Conservation (phyloP, 2,329 filamentous ascomycete species). For the Colletotrichum australisinense region DNA sequence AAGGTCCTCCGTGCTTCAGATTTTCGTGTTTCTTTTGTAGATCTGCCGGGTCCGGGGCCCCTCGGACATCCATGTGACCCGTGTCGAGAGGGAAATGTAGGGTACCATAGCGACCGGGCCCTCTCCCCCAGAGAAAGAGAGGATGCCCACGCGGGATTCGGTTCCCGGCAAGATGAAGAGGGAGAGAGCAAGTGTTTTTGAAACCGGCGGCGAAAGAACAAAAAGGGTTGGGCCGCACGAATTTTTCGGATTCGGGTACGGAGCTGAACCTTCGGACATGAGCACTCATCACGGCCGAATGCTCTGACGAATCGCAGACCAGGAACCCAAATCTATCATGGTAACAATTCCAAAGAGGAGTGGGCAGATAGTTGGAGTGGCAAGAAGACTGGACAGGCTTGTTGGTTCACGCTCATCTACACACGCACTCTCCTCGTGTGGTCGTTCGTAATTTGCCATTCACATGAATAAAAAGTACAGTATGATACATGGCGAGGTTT, state of each 20-base stretch:
- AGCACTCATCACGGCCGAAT: background rate
- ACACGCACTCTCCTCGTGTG: background rate
- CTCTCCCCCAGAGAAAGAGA: background rate
- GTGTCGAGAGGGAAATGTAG: background rate
- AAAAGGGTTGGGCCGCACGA: background rate
- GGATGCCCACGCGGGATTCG: background rate
- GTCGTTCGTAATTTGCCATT: background rate
- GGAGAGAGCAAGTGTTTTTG: background rate
- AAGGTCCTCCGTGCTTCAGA: conserved; percentile 10
- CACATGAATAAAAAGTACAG: background rate
- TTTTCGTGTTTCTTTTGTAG: background rate
- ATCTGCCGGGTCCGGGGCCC: conserved; percentile 1
- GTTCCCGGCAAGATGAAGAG: background rate
- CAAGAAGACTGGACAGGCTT: background rate
- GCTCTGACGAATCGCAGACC: background rate
- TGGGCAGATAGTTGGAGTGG: background rate
- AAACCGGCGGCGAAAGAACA: background rate
- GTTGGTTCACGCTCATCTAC: background rate
- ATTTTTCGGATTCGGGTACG: background rate
- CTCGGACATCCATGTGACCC: conserved; percentile 16
- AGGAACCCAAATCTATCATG: background rate
- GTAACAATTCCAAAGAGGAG: background rate
- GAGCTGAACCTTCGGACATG: background rate
- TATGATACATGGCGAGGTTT: background rate
- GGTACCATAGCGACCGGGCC: background rate